Conservation (phyloP, 1,284 basidiomycete species). For the Boletus semigastroideus region DNA sequence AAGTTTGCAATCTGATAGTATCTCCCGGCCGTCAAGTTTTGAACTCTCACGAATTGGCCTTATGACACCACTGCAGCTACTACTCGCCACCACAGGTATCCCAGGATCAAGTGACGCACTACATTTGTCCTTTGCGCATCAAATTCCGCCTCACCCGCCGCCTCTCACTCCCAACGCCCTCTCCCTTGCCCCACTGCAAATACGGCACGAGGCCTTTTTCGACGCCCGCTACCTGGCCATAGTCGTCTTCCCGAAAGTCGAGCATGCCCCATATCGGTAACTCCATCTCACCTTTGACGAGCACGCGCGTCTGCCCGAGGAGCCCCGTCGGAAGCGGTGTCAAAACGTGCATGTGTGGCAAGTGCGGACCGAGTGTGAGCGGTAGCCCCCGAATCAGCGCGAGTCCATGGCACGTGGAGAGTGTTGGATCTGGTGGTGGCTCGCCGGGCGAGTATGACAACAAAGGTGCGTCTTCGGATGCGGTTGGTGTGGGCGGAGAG, state of each 20-base stretch:
- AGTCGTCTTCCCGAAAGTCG: conserved; percentile 56
- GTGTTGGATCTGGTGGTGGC: conserved; percentile 51
- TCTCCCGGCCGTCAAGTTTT: too few relatives aligned
- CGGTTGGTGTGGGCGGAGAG: background rate
- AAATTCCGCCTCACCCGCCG: conserved; percentile 82
- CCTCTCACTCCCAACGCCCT: conserved; percentile 67
- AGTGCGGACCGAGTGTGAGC: conserved; percentile 17
- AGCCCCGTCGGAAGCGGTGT: conserved; percentile 62
- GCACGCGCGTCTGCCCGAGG: conserved; percentile 43
- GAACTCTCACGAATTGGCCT: too few relatives aligned
- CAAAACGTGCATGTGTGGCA: conserved; percentile 61
- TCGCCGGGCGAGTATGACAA: conserved; percentile 60
- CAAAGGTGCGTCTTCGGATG: background rate
- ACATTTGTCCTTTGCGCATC: conserved; percentile 80
- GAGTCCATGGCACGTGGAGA: conserved; percentile 65
- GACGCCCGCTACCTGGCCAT: conserved; percentile 51
- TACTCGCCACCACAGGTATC: too few relatives aligned
- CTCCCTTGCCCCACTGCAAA: conserved; percentile 73
- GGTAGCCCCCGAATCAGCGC: conserved; percentile 65
- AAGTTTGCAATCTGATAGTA: too few relatives aligned
- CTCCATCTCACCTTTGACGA: conserved; percentile 87
- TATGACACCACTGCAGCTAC: too few relatives aligned
- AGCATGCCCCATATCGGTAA: conserved; percentile 87
- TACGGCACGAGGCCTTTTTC: conserved; percentile 72
- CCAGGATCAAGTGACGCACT: conserved; percentile 4